phyloP scores from a whole-genome alignment of 2,329 filamentous ascomycete genomes.

The Dothistroma septosporum region DNA sequence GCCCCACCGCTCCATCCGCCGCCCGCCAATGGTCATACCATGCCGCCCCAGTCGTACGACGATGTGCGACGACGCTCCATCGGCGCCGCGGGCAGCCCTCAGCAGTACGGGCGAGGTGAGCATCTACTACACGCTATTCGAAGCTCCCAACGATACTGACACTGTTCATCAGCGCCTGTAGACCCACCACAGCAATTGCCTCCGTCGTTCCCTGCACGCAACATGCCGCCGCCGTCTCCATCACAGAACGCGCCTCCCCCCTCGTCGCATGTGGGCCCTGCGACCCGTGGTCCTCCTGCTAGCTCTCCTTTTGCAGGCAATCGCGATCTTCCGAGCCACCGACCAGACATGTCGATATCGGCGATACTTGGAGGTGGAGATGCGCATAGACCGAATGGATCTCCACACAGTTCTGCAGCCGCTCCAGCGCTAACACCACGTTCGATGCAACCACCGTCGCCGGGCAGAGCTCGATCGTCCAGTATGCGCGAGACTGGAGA shows the following conservation, averaged over 20 bases:
- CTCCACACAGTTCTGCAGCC: conserved; percentile 31
- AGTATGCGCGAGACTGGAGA: conserved; percentile 35
- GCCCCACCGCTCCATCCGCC: conserved; percentile 23
- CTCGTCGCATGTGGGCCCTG: conserved; percentile 33
- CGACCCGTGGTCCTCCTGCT: conserved; percentile 43
- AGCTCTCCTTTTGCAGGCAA: conserved; percentile 45
- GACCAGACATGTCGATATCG: conserved; percentile 70
- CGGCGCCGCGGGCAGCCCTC: conserved; percentile 36
- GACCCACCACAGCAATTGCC: conserved; percentile 37
- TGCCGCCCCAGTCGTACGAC: conserved; percentile 42
- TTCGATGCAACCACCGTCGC: conserved; percentile 48
- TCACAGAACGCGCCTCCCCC: conserved; percentile 41
- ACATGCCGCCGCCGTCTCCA: conserved; percentile 51
- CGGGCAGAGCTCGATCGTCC: conserved; percentile 36
- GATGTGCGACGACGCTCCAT: conserved; percentile 42
- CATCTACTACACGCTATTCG: neutral
- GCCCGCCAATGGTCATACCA: conserved; percentile 30
- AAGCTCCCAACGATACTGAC: conserved; percentile 5
- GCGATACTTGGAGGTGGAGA: conserved; percentile 57
- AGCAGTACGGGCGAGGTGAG: conserved; percentile 30
- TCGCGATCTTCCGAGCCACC: conserved; percentile 55
- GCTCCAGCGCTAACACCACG: conserved; percentile 34
- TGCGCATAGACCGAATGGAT: conserved; percentile 28
- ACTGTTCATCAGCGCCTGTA: conserved; percentile 22
- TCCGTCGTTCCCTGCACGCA: conserved; percentile 41